Percentiles rank a stretch among this genome's conserved stretches.
phyloP scores from a whole-genome alignment of 2,329 filamentous ascomycete genomes.

The Neoarthrinium moseri region DNA sequence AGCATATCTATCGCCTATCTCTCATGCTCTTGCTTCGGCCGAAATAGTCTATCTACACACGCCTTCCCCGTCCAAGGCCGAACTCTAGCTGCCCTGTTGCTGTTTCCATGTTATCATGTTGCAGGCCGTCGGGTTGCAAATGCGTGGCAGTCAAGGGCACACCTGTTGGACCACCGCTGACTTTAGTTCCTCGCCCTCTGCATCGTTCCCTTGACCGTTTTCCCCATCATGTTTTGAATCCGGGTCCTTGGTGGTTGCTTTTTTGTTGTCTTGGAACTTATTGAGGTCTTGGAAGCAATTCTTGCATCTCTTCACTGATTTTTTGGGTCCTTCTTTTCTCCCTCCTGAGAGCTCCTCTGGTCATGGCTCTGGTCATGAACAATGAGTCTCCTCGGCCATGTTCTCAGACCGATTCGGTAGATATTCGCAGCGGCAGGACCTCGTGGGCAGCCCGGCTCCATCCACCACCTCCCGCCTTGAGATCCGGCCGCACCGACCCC shows the following conservation, averaged over 20 bases:
- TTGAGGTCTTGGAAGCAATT: constrained; percentile 44
- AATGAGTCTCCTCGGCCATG: constrained; percentile 28
- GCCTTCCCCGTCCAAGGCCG: constrained; percentile 7
- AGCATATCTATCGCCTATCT: too few relatives aligned
- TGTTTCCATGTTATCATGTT: constrained; percentile 10
- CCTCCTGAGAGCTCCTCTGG: constrained; percentile 13
- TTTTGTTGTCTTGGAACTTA: constrained; percentile 30
- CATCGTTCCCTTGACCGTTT: constrained; percentile 21
- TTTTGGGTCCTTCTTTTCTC: constrained; percentile 29
- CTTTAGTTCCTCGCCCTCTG: constrained; percentile 14
- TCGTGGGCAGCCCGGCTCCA: constrained; percentile 34
- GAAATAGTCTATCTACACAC: background rate
- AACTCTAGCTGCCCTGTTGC: constrained; percentile 9
- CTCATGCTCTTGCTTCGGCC: background rate
- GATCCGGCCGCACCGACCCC: constrained; percentile 23
- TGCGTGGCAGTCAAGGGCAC: constrained; percentile 8
- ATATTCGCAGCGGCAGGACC: constrained; percentile 35
- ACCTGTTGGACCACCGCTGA: constrained; percentile 8
- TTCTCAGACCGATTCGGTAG: constrained; percentile 35
- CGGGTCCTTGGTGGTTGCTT: constrained; percentile 19
- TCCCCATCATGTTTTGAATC: constrained; percentile 41
- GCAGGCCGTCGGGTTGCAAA: constrained; percentile 2
- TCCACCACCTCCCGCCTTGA: constrained; percentile 24
- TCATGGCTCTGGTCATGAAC: constrained; percentile 31
- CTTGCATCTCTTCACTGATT: constrained; percentile 28